Base-by-base conservation (phyloP, 495 filamentous ascomycete species). In the Hypoxylon crocopeplum region DNA sequence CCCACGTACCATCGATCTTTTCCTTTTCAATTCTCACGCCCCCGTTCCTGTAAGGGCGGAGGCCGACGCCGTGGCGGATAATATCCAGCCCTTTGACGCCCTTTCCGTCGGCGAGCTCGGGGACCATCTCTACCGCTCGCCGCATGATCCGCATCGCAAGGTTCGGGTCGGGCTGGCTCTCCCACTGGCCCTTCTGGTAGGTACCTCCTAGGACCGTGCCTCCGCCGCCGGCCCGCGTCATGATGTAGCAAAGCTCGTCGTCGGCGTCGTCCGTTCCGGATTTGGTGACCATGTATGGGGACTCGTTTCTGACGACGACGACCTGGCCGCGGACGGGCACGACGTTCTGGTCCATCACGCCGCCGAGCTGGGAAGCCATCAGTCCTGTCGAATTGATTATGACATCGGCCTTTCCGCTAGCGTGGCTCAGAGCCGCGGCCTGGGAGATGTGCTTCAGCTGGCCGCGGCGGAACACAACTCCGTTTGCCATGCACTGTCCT, bases 351-450 rank as follows among this genome's bases (percentile, higher is more conserved):
- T 98, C 94, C 75, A 80, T 79, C 0, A 98, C 94, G 16, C 94
- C 94, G 20, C 92, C 92, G 0, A 98, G 82, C 41, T 76, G 84
- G 17, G 73, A 81, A 1, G 91, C 85, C 19, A 85, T 77, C 12
- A 98, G 73, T 0, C 95, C 94, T 0, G 93, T 93, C 66, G 93
- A 92, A 62, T 98, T 98, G 27, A 98, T 75, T 0, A 97, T 76
- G 0, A 97, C 62, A 59, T 91, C 85, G 0, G 86, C 89, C 40
- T 75, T 79, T 7, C 15, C 55, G 0, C 87, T 85, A 0, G 81
- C 76, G 62, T 87, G 84, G 71, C 92, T 89, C 13, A 86, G 69
- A 1, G 62, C 52, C 1, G 82, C 80, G 0, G 91, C 93, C 11
- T 96, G 87, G 1, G 79, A 72, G 38, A 98, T 82, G 66, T 98